Evolutionary conservation across 805 yeast genomes (phyloP).

Genomic region (Candida verbasci): DNA sequence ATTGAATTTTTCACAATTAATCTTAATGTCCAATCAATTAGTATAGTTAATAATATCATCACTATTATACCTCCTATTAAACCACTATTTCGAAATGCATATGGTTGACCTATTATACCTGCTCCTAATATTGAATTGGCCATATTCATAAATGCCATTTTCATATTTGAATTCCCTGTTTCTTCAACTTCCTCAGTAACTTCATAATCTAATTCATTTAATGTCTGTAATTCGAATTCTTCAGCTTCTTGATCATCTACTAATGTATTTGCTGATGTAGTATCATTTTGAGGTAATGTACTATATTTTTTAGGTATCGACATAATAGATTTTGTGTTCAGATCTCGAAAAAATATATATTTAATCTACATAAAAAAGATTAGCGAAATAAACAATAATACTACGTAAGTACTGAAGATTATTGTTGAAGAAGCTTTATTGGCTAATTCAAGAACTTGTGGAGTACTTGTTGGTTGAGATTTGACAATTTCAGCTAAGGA

Average conservation of each 20-base stretch:
- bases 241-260: constrained; percentile 7
- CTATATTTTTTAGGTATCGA: constrained; percentile 5
- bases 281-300: constrained; percentile 1
- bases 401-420: too few relatives aligned
- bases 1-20: constrained; percentile 79
- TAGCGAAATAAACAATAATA: neutral
- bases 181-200: constrained; percentile 11
- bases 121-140: constrained; percentile 94
- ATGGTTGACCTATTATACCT: constrained; percentile 92
- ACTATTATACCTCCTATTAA: constrained; percentile 66
- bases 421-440: constrained; percentile 1
- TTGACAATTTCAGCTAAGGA: neutral
- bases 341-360: neutral
- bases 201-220: constrained; percentile 16
- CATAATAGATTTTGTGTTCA: neutral
- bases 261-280: neutral
- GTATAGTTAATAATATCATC: constrained; percentile 53
- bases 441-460: constrained; percentile 1
- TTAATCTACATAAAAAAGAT: constrained; percentile 1
- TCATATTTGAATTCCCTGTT: constrained; percentile 42
- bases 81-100: constrained; percentile 80
- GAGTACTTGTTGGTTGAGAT: neutral
- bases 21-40: constrained; percentile 85
- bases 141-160: constrained; percentile 95
- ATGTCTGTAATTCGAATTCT: constrained; percentile 17